Evolutionary conservation across 305 asterid genomes (phyloP).

Genomic region (Nicotiana rustica): DNA sequence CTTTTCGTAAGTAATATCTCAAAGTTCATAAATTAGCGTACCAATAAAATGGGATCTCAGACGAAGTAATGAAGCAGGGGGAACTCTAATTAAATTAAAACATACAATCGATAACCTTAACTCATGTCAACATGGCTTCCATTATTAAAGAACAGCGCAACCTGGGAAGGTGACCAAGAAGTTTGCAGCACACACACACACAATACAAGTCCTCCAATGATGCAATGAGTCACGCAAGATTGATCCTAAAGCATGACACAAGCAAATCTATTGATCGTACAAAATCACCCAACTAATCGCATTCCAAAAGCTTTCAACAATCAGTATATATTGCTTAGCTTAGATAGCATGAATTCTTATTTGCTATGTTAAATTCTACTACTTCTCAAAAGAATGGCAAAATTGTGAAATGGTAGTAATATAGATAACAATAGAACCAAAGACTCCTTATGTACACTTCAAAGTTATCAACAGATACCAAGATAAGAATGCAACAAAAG

Average conservation of each 20-base stretch:
- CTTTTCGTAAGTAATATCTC: not conserved
- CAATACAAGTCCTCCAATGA: not conserved
- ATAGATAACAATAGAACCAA: not conserved
- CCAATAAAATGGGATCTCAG: not conserved
- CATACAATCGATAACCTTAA: not conserved
- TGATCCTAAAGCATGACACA: not conserved
- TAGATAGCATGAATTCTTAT: not conserved
- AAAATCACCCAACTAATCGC: not conserved
- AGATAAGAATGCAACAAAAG: not conserved
- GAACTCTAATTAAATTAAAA: not conserved
- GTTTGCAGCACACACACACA: not conserved
- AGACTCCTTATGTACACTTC: not conserved
- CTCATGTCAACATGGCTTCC: not conserved
- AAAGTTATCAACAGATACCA: not conserved
- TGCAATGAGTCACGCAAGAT: not conserved
- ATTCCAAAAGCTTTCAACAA: not conserved
- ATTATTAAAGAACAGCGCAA: not conserved
- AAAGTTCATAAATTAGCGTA: slow-evolving; percentile 1
- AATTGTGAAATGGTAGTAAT: not conserved
- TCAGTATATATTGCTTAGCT: not conserved
- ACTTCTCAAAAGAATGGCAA: not conserved
- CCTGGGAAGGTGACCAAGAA: not conserved
- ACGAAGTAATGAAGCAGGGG: not conserved
- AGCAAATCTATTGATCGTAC: not conserved
- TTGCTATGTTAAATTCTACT: not conserved